A percentile compares a stretch with the other conserved stretches of the same genome.
Conservation (phyloP, 2,329 filamentous ascomycete species). For the Aureobasidium sp. region DNA sequence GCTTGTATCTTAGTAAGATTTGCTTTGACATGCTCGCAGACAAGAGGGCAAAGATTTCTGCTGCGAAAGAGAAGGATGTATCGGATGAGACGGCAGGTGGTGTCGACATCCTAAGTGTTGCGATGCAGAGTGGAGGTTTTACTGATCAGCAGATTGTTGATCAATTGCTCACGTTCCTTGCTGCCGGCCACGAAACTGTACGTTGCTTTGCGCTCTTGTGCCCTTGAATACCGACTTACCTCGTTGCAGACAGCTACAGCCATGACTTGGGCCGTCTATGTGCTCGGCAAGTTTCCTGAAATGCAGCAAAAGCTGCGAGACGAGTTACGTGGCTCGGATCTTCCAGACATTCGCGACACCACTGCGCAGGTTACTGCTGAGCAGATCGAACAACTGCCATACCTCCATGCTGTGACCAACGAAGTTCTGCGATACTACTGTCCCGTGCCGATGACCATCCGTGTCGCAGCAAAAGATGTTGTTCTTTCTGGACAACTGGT, state of each 20-base stretch:
- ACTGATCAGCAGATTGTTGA: slow-evolving; percentile 45
- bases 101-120: slow-evolving; percentile 38
- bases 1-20: slow-evolving; percentile 29
- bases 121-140: slow-evolving; percentile 45
- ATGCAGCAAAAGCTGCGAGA: slow-evolving; percentile 58
- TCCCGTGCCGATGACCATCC: slow-evolving; percentile 16
- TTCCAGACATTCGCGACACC: slow-evolving; percentile 26
- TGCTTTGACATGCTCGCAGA: slow-evolving; percentile 41
- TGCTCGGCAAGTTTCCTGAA: slow-evolving; percentile 56
- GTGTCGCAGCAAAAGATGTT: slow-evolving; percentile 16
- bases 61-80: slow-evolving; percentile 27
- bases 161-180: slow-evolving; percentile 48
- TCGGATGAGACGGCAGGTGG: slow-evolving; percentile 17
- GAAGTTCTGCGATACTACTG: slow-evolving; percentile 21
- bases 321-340: slow-evolving; percentile 51
- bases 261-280: slow-evolving; percentile 66
- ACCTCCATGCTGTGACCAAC: slow-evolving; percentile 39
- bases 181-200: slow-evolving; percentile 58
- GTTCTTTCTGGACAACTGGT: slow-evolving; percentile 26
- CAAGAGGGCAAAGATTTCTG: slow-evolving; percentile 29
- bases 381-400: slow-evolving; percentile 35
- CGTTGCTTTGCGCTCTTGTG: fast-evolving
- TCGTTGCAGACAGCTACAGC: slow-evolving; percentile 51
- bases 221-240: not conserved
- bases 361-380: slow-evolving; percentile 34